Base-by-base conservation (phyloP, 2,329 filamentous ascomycete genomes). In the Lasiodiplodia citricola region DNA sequence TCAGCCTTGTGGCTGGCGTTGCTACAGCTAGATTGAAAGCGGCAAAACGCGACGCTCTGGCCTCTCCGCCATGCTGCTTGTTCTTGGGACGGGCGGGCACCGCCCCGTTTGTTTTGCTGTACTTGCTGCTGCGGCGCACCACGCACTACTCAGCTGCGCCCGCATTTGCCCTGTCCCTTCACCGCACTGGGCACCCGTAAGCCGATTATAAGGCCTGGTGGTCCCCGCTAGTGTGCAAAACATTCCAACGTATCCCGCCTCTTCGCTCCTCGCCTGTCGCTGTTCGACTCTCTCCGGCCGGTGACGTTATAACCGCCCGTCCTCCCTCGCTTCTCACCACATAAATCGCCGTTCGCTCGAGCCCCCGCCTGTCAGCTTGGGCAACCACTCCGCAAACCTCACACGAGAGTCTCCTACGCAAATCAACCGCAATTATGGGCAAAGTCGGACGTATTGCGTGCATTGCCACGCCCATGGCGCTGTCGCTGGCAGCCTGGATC, bases 401-500 rank as follows among this genome's bases (percentile, higher is more conserved):
- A 55, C 18, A 10, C 52, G n/a, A n/a, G n/a, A n/a, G n/a, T n/a
- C n/a, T n/a, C n/a, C 13, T 51, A 31, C 21, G 11, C 38, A 21
- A 16, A 18, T 10, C 21, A 51, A 35, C 50, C 31, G 67, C 67
- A 68, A 64, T 11, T n/a, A 92, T 92, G 90, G 89, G 89, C 71
- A 90, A 91, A 82, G 85, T 87, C 77, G 94, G 93, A 74, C 89
- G 95, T 77, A 88, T 95, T 75, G 84, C 92, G 79, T 97, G 94
- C 83, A 96, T 98, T 82, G 88, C 92, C 81, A 84, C 94, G 84
- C 95, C 95, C 70, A 94, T 97, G 82, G 84, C 88, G 72, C 87
- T 97, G 76, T 95, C 93, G 23, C 82, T 96, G 74, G 91, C 87
- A 71, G 91, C 92, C 69, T 85, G 97, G 75, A 83, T 96, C 75